A percentile compares a stretch with the other conserved stretches of the same genome.
phyloP scores from a whole-genome alignment of 306 rosid species.

The Dryas octopetala region DNA sequence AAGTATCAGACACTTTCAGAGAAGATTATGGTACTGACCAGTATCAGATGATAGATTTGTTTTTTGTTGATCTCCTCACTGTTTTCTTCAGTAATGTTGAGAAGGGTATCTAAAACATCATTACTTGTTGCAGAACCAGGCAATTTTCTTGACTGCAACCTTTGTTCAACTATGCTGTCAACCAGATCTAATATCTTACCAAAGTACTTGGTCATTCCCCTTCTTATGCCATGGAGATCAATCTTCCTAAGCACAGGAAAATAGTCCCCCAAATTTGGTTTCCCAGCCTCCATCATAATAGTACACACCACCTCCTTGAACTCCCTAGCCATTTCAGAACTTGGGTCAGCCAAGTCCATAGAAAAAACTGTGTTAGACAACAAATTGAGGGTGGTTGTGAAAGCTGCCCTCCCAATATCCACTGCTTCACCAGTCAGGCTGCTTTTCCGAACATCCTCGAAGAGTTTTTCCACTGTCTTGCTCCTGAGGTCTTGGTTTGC shows the following conservation, averaged over 20 bases:
- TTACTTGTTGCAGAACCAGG: background rate
- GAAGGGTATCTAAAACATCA: constrained; percentile 47
- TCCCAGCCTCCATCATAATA: constrained; percentile 33
- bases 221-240: constrained; percentile 43
- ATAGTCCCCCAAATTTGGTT: constrained; percentile 43
- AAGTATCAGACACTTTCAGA: background rate
- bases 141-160: constrained; percentile 29
- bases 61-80: constrained; percentile 29
- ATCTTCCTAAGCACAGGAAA: constrained; percentile 36
- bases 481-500: constrained; percentile 32
- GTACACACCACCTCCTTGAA: constrained; percentile 31
- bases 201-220: background rate
- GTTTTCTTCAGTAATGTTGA: constrained; percentile 32
- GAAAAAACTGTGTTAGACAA: constrained; percentile 47
- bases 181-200: constrained; percentile 18
- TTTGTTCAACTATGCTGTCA: constrained; percentile 19
- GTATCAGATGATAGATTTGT: constrained; percentile 25
- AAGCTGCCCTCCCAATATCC: constrained; percentile 32
- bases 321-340: constrained; percentile 31
- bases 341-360: constrained; percentile 31
- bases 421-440: constrained; percentile 25
- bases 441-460: background rate
- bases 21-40: constrained; percentile 22
- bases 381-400: constrained; percentile 31
- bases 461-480: constrained; percentile 21